These are phyloP conservation scores for Lodderomyces metapsilosis DNA, from an alignment of 1,139 yeast species.

Conservation along the genomic window DNA sequence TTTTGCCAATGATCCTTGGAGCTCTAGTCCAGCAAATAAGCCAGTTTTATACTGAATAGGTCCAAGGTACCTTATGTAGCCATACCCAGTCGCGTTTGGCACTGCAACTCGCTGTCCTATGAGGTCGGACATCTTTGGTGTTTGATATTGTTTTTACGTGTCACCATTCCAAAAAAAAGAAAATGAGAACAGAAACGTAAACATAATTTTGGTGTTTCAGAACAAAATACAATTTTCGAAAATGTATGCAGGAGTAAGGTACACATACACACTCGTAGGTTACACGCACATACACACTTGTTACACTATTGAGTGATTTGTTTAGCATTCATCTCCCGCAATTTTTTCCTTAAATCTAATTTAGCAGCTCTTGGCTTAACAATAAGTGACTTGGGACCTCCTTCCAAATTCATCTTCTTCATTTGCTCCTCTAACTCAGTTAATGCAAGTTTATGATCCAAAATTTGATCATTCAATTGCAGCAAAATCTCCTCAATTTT, in stretches of 20 bases:
- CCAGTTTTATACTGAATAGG: conserved; percentile 72
- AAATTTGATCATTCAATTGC: conserved; percentile 21
- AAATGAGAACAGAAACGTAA: conserved; percentile 3
- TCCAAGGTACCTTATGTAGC: conserved; percentile 72
- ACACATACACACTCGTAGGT: too few relatives aligned
- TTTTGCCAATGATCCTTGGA: conserved; percentile 58
- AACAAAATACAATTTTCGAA: too few relatives aligned
- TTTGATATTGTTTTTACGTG: too few relatives aligned
- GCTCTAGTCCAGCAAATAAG: conserved; percentile 84
- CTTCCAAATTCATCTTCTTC: conserved; percentile 8
- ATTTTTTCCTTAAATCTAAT: conserved; percentile 11
- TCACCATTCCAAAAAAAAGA: conserved; percentile 1
- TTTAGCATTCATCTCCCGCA: conserved; percentile 6
- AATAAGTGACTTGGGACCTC: background rate
- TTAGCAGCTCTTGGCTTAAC: conserved; percentile 4
- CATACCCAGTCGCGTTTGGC: conserved; percentile 51
- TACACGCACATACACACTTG: too few relatives aligned
- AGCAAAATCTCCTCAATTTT: conserved; percentile 23
- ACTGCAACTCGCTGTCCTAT: conserved; percentile 39
- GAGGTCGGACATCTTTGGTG: conserved; percentile 19
- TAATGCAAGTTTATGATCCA: conserved; percentile 15
- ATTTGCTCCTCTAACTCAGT: conserved; percentile 15
- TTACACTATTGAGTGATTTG: conserved; percentile 1
- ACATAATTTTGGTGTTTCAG: too few relatives aligned
- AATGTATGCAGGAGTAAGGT: background rate